Percentiles rank a stretch among this genome's conserved stretches.
Evolutionary conservation across 495 filamentous ascomycete species (phyloP).

Genomic region (Apodospora peruviana): DNA sequence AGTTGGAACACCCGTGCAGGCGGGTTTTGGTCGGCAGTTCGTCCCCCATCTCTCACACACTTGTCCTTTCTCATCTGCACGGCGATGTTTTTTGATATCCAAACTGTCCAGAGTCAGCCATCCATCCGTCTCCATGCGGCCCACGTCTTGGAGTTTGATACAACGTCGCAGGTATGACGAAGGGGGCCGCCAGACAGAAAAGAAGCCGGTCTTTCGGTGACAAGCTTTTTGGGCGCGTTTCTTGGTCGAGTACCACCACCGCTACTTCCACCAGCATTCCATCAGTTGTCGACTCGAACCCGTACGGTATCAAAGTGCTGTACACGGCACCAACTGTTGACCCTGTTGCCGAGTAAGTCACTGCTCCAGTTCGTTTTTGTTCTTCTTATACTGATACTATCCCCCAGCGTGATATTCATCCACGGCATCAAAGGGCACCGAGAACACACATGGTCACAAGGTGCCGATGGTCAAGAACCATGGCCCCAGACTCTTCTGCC

Average conservation of each 20-base stretch:
- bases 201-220: not conserved
- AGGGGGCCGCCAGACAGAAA: not conserved
- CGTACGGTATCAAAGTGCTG: not conserved
- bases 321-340: not conserved
- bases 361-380: not conserved
- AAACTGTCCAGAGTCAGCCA: too few relatives aligned
- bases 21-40: not conserved
- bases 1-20: not conserved
- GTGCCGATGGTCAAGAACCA: not conserved
- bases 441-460: slow-evolving; percentile 1
- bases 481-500: slow-evolving; percentile 2
- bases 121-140: not conserved
- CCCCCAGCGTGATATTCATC: not conserved
- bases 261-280: not conserved
- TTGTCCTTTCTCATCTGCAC: too few relatives aligned
- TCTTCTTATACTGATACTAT: not conserved
- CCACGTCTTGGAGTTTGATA: too few relatives aligned
- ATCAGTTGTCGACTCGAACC: not conserved
- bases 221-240: not conserved
- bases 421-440: slow-evolving; percentile 1
- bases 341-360: not conserved
- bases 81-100: too few relatives aligned
- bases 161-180: not conserved
- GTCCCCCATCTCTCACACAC: not conserved
- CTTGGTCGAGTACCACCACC: not conserved